Evolutionary conservation across 495 filamentous ascomycete species (phyloP).

Genomic region (Penicillium robsamsonii): DNA sequence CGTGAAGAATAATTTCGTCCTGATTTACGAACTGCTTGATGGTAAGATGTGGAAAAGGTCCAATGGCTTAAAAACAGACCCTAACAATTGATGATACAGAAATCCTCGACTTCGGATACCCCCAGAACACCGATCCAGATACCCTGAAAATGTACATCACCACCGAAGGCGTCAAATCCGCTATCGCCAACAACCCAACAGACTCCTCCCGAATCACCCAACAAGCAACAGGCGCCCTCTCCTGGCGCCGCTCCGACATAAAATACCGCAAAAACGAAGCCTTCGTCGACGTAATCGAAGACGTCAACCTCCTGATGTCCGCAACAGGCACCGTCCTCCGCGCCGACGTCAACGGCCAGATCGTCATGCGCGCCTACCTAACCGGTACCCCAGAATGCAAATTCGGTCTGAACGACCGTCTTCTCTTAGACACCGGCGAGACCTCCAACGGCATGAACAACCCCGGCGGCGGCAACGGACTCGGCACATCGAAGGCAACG

Average conservation of each 20-base stretch:
- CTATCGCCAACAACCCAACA: constrained; percentile 64
- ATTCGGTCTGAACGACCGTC: constrained; percentile 95
- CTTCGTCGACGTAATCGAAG: constrained; percentile 99
- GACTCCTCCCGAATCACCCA: constrained; percentile 97
- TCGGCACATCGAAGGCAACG: constrained; percentile 68
- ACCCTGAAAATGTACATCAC: constrained; percentile 99
- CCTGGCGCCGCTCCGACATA: constrained; percentile 94
- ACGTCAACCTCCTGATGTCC: constrained; percentile 98
- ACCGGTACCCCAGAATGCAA: constrained; percentile 98
- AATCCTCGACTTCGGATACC: constrained; percentile 98
- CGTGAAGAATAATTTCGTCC: constrained; percentile 99
- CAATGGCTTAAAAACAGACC: neutral
- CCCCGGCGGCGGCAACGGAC: constrained; percentile 48
- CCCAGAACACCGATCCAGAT: constrained; percentile 98
- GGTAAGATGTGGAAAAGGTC: constrained; percentile 49
- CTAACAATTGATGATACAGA: constrained; percentile 51
- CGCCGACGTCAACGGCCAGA: constrained; percentile 96
- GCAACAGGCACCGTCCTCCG: constrained; percentile 92
- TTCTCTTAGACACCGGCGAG: constrained; percentile 77
- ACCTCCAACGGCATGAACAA: constrained; percentile 41
- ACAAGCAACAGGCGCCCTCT: constrained; percentile 96
- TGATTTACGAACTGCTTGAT: constrained; percentile 97
- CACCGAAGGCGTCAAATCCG: constrained; percentile 96
- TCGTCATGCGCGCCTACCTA: constrained; percentile 98
- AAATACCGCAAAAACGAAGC: constrained; percentile 99